A percentile compares a stretch with the other conserved stretches of the same genome.
These are phyloP conservation scores for Apiospora pterosperma DNA, from an alignment of 2,329 filamentous ascomycete genomes.

Conservation along the genomic window DNA sequence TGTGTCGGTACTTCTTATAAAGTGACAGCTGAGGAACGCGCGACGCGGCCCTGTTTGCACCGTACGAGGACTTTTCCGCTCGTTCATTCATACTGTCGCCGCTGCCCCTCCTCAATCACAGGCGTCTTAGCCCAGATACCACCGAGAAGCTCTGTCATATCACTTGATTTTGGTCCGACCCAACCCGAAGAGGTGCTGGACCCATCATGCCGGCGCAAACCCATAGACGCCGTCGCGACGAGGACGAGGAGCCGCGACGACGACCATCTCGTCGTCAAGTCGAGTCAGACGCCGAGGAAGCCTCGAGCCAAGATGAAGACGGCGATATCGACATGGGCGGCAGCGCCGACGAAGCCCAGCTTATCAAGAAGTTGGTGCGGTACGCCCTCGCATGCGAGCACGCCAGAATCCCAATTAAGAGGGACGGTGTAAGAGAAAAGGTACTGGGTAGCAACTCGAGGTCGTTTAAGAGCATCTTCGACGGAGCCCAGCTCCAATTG, in stretches of 20 bases:
- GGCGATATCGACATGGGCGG: conserved; percentile 21
- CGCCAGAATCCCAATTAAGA: conserved; percentile 55
- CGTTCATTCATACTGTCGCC: too few species aligned
- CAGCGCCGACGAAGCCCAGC: conserved; percentile 42
- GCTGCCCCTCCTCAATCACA: too few species aligned
- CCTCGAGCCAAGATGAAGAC: conserved; percentile 17
- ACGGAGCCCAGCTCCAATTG: conserved; percentile 70
- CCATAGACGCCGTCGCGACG: conserved; percentile 31
- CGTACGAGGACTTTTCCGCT: background rate
- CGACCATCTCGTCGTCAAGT: conserved; percentile 20
- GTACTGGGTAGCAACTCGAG: conserved; percentile 70
- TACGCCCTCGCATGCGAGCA: conserved; percentile 66
- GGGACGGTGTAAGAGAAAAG: conserved; percentile 62
- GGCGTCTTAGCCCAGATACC: background rate
- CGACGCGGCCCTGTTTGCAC: background rate
- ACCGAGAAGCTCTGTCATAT: background rate
- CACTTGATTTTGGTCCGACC: background rate
- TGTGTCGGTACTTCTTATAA: background rate
- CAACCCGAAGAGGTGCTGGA: background rate
- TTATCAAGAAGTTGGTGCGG: conserved; percentile 65
- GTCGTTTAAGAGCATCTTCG: conserved; percentile 75
- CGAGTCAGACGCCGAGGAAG: conserved; percentile 34
- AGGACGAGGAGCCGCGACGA: conserved; percentile 28
- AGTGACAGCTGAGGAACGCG: background rate
- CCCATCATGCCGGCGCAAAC: conserved; percentile 24